Base-by-base conservation (phyloP, 441 rosid genomes). In the Erodium trifolium region DNA sequence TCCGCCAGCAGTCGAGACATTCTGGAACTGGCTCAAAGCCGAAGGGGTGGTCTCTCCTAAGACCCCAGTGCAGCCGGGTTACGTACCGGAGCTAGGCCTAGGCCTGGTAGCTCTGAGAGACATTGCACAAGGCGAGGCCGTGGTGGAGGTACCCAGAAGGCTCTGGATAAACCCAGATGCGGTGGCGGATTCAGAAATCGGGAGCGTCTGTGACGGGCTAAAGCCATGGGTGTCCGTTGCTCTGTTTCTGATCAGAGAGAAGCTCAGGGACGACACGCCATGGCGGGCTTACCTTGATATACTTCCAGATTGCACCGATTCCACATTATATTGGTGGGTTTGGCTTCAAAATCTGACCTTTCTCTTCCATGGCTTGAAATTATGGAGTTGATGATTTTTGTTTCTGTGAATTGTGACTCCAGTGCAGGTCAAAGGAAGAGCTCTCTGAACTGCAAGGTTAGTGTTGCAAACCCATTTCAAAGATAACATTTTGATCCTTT, bases 371-470 rank as follows among this genome's bases (percentile, higher is more conserved):
- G 69, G 67, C 11, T 75, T 70, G 71, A 67, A 1, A 67, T 64
- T 5, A 37, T 37, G 41, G 41, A 37, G 41, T 37, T 37, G 41
- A 5, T 37, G 41, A 37, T 37, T 37, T 37, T 37, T 4, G 41
- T 37, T 63, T 70, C 80, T 72, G 79, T 81, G 62, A 75, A 77
- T 84, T 82, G 63, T 17, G 18, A 57, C 64, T 59, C 64, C 97
- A 91, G 97, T 78, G 85, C 97, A 94, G 99, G 97, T 91, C 97
- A 77, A 96, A 91, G 81, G 91, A 88, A 77, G 99, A 91, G 87
- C 90, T 91, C 68, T 86, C 82, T 67, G 89, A 91, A 83, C 85
- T 94, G 73, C 87, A 87, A 87, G 99, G 99, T 93, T 70, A 73
- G 9, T 37, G 41, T 37, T 37, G 3, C 9, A 45, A 11, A 45